phyloP scores from a whole-genome alignment of 2,329 filamentous ascomycete genomes.

The Colletotrichum tanaceti region DNA sequence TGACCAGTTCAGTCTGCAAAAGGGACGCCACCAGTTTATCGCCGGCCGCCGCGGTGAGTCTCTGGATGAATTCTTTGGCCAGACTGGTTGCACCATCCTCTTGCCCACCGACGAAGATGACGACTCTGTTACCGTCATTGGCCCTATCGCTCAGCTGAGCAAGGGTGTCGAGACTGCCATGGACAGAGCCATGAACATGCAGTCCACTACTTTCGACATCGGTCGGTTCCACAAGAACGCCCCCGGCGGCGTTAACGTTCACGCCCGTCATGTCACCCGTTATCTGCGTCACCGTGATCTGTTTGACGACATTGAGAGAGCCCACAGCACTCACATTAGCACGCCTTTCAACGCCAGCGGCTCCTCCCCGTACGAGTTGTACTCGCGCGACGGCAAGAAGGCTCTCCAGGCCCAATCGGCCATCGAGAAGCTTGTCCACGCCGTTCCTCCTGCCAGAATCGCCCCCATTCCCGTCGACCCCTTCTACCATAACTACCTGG shows the following conservation, averaged over 20 bases:
- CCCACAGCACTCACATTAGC: slow-evolving; percentile 88
- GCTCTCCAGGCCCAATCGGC: slow-evolving; percentile 79
- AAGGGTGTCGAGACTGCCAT: slow-evolving; percentile 84
- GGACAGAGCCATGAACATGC: slow-evolving; percentile 88
- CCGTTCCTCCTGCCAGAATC: slow-evolving; percentile 79
- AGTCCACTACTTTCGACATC: slow-evolving; percentile 85
- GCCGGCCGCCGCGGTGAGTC: slow-evolving; percentile 85
- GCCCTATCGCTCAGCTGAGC: slow-evolving; percentile 78
- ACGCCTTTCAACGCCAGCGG: slow-evolving; percentile 77
- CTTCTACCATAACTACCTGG: slow-evolving; percentile 82
- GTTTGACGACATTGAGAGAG: slow-evolving; percentile 82
- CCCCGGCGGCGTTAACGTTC: slow-evolving; percentile 76
- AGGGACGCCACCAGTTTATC: slow-evolving; percentile 93
- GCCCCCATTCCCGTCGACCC: slow-evolving; percentile 75
- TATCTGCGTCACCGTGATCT: slow-evolving; percentile 87
- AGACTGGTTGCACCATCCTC: slow-evolving; percentile 91
- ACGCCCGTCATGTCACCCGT: slow-evolving; percentile 87
- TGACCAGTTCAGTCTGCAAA: slow-evolving; percentile 84
- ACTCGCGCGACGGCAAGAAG: slow-evolving; percentile 87
- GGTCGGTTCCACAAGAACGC: slow-evolving; percentile 81
- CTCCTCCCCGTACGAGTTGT: slow-evolving; percentile 86
- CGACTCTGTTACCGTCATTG: slow-evolving; percentile 86
- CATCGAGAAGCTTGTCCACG: slow-evolving; percentile 78
- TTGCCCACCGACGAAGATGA: slow-evolving; percentile 82
- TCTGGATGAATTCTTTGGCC: slow-evolving; percentile 85